Conservation (phyloP, 2,329 filamentous ascomycete genomes). For the Venturia oleaginea region DNA sequence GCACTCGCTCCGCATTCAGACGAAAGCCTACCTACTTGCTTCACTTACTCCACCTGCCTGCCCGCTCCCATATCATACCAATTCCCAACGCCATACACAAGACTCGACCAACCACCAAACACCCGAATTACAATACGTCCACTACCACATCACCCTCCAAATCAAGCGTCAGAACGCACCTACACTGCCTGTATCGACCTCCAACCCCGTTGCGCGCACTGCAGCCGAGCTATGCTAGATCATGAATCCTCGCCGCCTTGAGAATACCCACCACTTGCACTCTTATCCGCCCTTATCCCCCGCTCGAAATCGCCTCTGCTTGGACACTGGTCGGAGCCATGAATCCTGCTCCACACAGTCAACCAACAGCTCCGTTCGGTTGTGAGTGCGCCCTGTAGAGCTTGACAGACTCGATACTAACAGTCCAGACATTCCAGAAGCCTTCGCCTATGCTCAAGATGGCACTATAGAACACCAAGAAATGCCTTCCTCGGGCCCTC, state of each 20-base stretch:
- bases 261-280: background rate
- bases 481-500: background rate
- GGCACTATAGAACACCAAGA: background rate
- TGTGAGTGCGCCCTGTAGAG: background rate
- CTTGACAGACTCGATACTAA: background rate
- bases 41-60: background rate
- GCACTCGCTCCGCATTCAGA: background rate
- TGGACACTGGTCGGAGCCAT: background rate
- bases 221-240: constrained; percentile 3
- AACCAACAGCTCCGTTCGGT: constrained; percentile 9
- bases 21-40: background rate
- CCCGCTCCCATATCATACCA: background rate
- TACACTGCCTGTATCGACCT: background rate
- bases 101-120: background rate
- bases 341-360: constrained; percentile 7
- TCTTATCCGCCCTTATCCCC: background rate
- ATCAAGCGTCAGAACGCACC: background rate
- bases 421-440: background rate
- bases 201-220: background rate
- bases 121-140: background rate
- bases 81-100: background rate
- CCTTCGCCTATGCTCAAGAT: background rate
- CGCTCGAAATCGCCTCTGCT: background rate
- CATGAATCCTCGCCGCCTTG: constrained; percentile 4
- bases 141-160: background rate